A percentile compares a stretch with the other conserved stretches of the same genome.
Conservation (phyloP, 257 asterid species). For the Mitragyna speciosa region DNA sequence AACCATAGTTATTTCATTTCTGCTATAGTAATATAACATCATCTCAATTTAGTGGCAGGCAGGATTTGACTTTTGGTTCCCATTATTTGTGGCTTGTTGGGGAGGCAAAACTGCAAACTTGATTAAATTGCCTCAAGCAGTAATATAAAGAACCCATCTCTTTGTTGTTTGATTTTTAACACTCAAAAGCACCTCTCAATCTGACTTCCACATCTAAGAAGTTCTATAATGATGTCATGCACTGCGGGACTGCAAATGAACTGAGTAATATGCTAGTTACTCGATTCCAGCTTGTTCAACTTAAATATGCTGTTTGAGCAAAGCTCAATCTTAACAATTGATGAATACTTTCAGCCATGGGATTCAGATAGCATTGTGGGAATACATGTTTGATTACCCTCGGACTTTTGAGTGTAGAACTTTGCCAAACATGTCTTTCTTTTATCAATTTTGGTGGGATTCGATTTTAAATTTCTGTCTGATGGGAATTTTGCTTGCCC, state of each 20-base stretch:
- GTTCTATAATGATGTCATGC: neutral
- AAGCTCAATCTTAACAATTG: neutral
- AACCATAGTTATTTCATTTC: neutral
- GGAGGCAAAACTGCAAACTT: neutral
- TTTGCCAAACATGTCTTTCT: neutral
- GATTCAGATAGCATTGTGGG: neutral
- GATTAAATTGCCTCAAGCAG: neutral
- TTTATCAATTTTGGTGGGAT: neutral
- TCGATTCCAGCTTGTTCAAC: neutral
- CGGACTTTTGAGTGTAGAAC: neutral
- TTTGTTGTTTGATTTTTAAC: neutral
- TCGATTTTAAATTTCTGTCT: neutral
- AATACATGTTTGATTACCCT: neutral
- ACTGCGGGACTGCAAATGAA: neutral
- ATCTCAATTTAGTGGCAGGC: neutral
- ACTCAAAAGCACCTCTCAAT: neutral
- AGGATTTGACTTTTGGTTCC: neutral
- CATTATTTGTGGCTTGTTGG: neutral
- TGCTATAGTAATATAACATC: neutral
- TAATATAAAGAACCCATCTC: neutral
- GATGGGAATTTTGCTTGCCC: neutral
- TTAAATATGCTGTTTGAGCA: neutral
- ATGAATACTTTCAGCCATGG: neutral
- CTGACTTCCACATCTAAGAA: neutral
- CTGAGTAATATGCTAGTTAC: neutral